Evolutionary conservation across 331 rosid genomes (phyloP).

Genomic region (Phaseolus coccineus): DNA sequence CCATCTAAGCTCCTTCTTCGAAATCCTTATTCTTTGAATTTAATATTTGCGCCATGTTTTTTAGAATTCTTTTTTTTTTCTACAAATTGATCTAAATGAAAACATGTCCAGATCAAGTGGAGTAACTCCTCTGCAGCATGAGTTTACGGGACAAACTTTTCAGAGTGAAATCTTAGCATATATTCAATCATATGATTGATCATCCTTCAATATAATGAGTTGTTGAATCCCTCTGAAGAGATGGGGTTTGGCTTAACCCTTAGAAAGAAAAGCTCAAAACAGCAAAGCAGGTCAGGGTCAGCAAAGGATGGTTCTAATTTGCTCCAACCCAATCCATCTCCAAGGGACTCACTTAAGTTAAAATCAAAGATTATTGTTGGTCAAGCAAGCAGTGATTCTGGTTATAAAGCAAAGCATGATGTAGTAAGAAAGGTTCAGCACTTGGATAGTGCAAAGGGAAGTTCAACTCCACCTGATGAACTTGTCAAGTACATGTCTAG

Average conservation of each 20-base stretch:
- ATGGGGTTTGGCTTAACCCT: conserved; percentile 61
- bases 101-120: conserved; percentile 38
- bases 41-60: conserved; percentile 21
- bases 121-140: conserved; percentile 31
- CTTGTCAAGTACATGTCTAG: conserved; percentile 91
- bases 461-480: conserved; percentile 66
- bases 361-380: conserved; percentile 48
- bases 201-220: conserved; percentile 30
- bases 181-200: conserved; percentile 28
- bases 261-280: conserved; percentile 52
- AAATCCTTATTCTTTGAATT: background rate
- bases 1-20: background rate
- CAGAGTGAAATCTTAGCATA: conserved; percentile 30
- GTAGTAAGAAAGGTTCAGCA: conserved; percentile 40
- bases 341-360: conserved; percentile 45
- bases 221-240: conserved; percentile 49
- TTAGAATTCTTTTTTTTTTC: background rate
- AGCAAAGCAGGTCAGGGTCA: conserved; percentile 50
- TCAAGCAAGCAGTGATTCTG: conserved; percentile 29
- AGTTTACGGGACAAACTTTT: conserved; percentile 20
- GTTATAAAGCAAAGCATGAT: conserved; percentile 44
- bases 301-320: conserved; percentile 49
- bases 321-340: conserved; percentile 46
- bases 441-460: conserved; percentile 51
- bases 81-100: conserved; percentile 30